Base-by-base conservation (phyloP, 2,329 filamentous ascomycete species). In the Phialophora expanda region DNA sequence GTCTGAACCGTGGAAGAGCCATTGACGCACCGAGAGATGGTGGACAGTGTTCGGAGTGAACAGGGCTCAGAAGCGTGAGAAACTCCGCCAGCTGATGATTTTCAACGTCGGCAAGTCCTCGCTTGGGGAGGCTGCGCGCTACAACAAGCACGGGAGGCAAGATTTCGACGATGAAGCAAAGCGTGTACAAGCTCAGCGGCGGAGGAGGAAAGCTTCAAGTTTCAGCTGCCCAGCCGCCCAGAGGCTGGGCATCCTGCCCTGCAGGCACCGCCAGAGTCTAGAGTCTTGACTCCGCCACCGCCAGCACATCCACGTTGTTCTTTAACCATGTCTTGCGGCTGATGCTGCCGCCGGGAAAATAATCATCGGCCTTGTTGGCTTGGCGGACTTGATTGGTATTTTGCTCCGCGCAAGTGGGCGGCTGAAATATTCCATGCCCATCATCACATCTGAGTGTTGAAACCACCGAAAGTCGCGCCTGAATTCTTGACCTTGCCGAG, bases 211-310 rank as follows among this genome's bases (percentile, higher is more conserved):
- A 53, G 22, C 22, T 26, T 17, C 48, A 55, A 26, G 32, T 32
- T 61, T 61, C 58, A 61, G 58, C 58, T 61, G 58, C 58, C 58
- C 41, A 61, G 46, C 3, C 12, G 20, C 48, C 50, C 26, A 51
- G 48, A 32, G 20, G 20, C 48, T 61, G 2, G 30, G 46, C 58
- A 17, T 50, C 56, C 50, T 5, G 44, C 44, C 56, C 20, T 51
- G 48, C 22, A 26, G 20, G 3, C 20, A 6, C 22, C 22, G 3
- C 9, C 20, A 28, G 38, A 44, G 38, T 44, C 38, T 44, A n/a
- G 38, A 44, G 38, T 44, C 17, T 6, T 6, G 4, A 6, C 4
- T 41, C 14, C 38, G 4, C 38, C 38, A 41, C 14, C 34, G 34
- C 12, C 11, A 38, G 34, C 34, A 38, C 34, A 17, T 38, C 34